phyloP scores from a whole-genome alignment of 2,329 filamentous ascomycete genomes.

The Fusarium vanettenii region DNA sequence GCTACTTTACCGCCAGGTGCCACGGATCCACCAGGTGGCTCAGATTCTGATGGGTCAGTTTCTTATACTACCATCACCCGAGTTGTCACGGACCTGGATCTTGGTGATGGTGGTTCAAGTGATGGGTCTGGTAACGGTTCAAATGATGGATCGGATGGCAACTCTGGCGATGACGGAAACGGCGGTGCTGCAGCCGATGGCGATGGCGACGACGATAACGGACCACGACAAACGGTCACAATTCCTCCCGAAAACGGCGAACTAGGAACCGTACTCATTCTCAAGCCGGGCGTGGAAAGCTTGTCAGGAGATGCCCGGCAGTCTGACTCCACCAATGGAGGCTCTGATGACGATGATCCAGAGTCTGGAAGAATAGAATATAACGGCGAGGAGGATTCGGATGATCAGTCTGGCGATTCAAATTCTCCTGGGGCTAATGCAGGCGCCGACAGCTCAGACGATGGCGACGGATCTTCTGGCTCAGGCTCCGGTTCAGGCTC shows the following conservation, averaged over 20 bases:
- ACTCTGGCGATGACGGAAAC: neutral
- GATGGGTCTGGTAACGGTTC: neutral
- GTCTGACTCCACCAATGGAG: neutral
- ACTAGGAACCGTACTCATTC: conserved; percentile 20
- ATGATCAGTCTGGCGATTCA: neutral
- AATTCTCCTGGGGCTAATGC: neutral
- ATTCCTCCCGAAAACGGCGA: conserved; percentile 22
- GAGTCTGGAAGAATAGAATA: neutral
- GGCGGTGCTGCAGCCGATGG: neutral
- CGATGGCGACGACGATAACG: neutral
- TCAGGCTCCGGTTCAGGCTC: neutral
- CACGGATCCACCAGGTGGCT: neutral
- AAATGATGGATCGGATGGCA: neutral
- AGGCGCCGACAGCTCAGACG: neutral
- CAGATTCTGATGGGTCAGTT: neutral
- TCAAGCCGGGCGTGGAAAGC: neutral
- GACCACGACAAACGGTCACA: conserved; percentile 9
- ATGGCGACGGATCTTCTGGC: neutral
- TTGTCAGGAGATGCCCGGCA: neutral
- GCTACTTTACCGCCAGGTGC: neutral
- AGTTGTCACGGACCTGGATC: neutral
- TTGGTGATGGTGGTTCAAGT: neutral
- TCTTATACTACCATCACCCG: conserved; percentile 26
- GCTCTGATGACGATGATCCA: neutral
- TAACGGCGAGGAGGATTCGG: neutral